Evolutionary conservation across 176 grass and related monocot genomes (phyloP).

Genomic region (Puccinellia tenuiflora): DNA sequence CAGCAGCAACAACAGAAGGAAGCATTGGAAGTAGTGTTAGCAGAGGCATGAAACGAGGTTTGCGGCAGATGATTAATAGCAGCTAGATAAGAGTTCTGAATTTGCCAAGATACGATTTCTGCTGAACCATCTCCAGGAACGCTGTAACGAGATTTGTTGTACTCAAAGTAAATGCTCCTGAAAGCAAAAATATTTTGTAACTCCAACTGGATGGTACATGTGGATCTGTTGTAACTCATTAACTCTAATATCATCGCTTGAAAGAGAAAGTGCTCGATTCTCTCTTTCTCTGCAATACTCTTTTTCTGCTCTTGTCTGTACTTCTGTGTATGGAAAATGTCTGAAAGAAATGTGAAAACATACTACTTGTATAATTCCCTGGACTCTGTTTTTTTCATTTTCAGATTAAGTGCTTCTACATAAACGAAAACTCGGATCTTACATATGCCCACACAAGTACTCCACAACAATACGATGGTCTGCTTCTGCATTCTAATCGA

Average conservation of each 20-base stretch:
- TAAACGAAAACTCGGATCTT: not conserved
- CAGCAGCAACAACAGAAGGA: slow-evolving; percentile 36
- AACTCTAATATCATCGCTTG: no score
- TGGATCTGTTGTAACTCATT: not conserved
- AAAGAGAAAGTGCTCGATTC: no score
- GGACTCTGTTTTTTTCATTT: no score
- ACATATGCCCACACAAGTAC: not conserved
- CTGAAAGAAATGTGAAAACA: no score
- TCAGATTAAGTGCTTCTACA: not conserved
- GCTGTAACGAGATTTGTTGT: no score
- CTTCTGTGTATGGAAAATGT: not conserved
- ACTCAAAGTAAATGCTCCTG: no score
- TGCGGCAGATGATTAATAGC: slow-evolving; percentile 11
- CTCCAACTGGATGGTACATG: not conserved
- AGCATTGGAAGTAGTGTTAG: slow-evolving; percentile 73
- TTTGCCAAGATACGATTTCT: not conserved
- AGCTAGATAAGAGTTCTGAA: not conserved
- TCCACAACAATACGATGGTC: not conserved
- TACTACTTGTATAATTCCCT: no score
- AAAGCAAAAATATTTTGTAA: no score
- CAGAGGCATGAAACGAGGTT: slow-evolving; percentile 69
- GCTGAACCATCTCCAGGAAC: no score
- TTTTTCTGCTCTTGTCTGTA: no score
- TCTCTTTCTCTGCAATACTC: no score
- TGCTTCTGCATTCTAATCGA: not conserved